Percentiles rank a stretch among this genome's conserved stretches.
Evolutionary conservation across 148 eudicot species (phyloP).

Genomic region (Amaranthus cruentus): DNA sequence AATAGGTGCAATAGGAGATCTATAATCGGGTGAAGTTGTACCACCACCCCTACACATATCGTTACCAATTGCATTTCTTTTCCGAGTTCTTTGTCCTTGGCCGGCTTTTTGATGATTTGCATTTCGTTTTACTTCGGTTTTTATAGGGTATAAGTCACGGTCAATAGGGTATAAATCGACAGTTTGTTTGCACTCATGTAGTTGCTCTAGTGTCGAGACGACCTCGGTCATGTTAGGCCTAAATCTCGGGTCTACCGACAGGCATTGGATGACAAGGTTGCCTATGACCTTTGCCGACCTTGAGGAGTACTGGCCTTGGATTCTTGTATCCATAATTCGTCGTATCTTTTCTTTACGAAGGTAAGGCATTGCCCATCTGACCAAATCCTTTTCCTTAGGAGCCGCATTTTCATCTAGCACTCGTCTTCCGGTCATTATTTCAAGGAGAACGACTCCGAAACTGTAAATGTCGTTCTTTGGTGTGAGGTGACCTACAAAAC

Average conservation of each 20-base stretch:
- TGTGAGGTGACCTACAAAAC: constrained; percentile 66
- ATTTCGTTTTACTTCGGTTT: constrained; percentile 1
- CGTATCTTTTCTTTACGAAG: constrained; percentile 59
- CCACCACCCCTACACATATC: constrained; percentile 6
- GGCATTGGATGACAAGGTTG: constrained; percentile 59
- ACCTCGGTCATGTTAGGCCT: constrained; percentile 69
- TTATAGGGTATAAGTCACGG: constrained; percentile 23
- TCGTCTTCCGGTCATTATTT: constrained; percentile 70
- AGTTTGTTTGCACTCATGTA: constrained; percentile 27
- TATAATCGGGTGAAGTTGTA: constrained; percentile 7
- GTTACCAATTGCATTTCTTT: constrained; percentile 3
- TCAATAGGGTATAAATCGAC: constrained; percentile 2
- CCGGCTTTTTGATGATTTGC: constrained; percentile 7
- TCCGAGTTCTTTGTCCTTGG: constrained; percentile 4
- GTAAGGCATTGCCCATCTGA: constrained; percentile 71
- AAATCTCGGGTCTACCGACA: constrained; percentile 55
- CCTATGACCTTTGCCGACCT: constrained; percentile 41
- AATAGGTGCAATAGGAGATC: constrained; percentile 13
- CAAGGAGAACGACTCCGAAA: constrained; percentile 87
- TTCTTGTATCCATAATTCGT: constrained; percentile 60
- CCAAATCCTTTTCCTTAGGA: constrained; percentile 61
- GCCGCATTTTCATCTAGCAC: constrained; percentile 68
- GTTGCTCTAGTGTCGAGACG: constrained; percentile 53
- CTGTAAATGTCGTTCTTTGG: constrained; percentile 79
- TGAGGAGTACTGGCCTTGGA: constrained; percentile 66